Percentiles rank a stretch among this genome's conserved stretches.
phyloP scores from a whole-genome alignment of 352 stramenopile species.

The Peronospora tabacina region DNA sequence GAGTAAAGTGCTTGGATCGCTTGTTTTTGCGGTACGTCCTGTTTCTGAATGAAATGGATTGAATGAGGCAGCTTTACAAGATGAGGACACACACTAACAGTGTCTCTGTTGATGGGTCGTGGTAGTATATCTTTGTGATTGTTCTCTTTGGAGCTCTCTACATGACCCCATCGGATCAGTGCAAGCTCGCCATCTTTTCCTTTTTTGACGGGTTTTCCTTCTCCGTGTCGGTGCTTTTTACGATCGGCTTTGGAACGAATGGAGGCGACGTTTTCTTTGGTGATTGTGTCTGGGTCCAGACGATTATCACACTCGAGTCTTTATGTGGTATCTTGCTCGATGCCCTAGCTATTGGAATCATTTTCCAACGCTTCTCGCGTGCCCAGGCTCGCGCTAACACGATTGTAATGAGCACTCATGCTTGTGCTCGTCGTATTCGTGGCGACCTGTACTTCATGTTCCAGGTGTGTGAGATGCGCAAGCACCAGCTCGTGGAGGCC shows the following conservation, averaged over 20 bases:
- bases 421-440: constrained; percentile 83
- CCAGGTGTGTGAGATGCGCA: constrained; percentile 86
- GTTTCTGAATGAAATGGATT: constrained; percentile 11
- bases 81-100: not conserved
- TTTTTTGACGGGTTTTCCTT: constrained; percentile 79
- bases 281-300: constrained; percentile 88
- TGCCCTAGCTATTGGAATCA: constrained; percentile 89
- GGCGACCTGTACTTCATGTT: constrained; percentile 92
- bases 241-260: constrained; percentile 74
- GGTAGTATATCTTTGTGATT: constrained; percentile 62
- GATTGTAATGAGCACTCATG: constrained; percentile 91
- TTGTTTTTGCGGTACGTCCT: constrained; percentile 24
- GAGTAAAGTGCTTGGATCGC: constrained; percentile 59
- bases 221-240: constrained; percentile 73
- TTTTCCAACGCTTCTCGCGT: constrained; percentile 91
- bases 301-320: constrained; percentile 89
- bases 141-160: constrained; percentile 68
- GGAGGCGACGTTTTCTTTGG: constrained; percentile 86
- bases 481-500: constrained; percentile 92
- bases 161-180: constrained; percentile 51
- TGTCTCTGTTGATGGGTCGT: no score
- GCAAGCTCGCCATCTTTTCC: constrained; percentile 56
- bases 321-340: constrained; percentile 89
- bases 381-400: constrained; percentile 88
- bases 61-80: not conserved